These are phyloP conservation scores for Neopestalotiopsis rosae DNA, from an alignment of 2,329 filamentous ascomycete genomes.

Conservation along the genomic window DNA sequence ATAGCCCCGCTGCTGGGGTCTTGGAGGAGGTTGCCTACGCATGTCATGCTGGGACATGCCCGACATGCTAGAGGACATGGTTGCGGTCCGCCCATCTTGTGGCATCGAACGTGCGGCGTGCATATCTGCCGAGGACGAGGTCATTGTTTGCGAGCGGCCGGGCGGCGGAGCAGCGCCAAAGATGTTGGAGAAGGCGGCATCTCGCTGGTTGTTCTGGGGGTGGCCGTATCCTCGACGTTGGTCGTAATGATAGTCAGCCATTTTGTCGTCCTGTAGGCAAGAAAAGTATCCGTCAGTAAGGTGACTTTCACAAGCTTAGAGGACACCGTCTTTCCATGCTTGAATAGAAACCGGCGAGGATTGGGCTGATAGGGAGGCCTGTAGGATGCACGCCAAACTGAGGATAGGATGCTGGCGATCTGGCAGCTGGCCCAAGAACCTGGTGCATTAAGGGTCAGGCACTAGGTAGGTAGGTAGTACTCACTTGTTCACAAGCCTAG, in stretches of 20 bases:
- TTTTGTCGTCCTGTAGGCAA: slow-evolving; percentile 50
- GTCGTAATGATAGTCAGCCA: slow-evolving; percentile 65
- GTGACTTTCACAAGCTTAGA: background rate
- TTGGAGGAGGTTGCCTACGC: slow-evolving; percentile 69
- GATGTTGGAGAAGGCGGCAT: slow-evolving; percentile 95
- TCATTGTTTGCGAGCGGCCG: slow-evolving; percentile 95
- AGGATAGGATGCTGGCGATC: background rate
- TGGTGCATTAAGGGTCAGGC: slow-evolving; percentile 9
- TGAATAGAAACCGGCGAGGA: background rate
- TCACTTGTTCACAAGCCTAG: slow-evolving; percentile 34
- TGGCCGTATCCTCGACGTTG: slow-evolving; percentile 57
- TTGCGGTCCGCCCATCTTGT: slow-evolving; percentile 75
- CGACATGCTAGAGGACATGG: slow-evolving; percentile 66
- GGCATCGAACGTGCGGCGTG: slow-evolving; percentile 55
- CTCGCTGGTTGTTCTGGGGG: slow-evolving; percentile 71
- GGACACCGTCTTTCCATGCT: background rate
- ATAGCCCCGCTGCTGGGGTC: slow-evolving; percentile 40
- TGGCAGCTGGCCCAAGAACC: background rate
- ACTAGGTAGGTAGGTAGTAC: slow-evolving; percentile 22
- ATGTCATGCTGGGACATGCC: slow-evolving; percentile 46
- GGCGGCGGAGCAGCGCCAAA: slow-evolving; percentile 87
- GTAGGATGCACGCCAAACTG: too few species aligned
- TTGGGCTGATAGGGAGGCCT: background rate
- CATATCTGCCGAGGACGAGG: slow-evolving; percentile 64
- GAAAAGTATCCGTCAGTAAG: slow-evolving; percentile 19